Conservation (phyloP, 192 early-diverging fungal genomes). For the Funneliformis mosseae region DNA sequence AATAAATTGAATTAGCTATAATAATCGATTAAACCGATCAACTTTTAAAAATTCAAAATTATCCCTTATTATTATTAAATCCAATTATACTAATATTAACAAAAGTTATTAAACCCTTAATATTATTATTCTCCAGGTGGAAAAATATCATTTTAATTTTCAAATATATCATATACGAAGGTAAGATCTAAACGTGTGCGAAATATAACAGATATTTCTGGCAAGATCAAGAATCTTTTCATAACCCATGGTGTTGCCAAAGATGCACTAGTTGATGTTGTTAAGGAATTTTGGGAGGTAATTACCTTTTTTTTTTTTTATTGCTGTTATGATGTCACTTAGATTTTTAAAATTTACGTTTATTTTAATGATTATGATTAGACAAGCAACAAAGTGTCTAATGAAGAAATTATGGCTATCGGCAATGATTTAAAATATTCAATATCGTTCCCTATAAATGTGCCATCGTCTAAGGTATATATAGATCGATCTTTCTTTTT, state of each 20-base stretch:
- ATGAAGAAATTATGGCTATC: background rate
- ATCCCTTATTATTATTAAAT: too few relatives aligned
- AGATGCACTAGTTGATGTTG: slow-evolving; percentile 49
- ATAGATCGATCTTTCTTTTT: too few relatives aligned
- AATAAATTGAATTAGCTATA: too few relatives aligned
- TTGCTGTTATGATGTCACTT: background rate
- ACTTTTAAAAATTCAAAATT: too few relatives aligned
- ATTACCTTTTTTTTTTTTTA: background rate
- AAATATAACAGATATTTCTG: too few relatives aligned
- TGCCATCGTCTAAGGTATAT: slow-evolving; percentile 48
- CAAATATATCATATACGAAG: too few relatives aligned
- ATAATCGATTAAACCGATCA: too few relatives aligned
- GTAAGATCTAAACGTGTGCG: too few relatives aligned
- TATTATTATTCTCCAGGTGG: too few relatives aligned
- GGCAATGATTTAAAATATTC: slow-evolving; percentile 20
- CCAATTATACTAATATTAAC: too few relatives aligned
- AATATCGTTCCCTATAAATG: slow-evolving; percentile 48
- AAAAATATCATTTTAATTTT: too few relatives aligned
- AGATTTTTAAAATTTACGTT: background rate
- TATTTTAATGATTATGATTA: background rate
- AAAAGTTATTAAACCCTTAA: too few relatives aligned
- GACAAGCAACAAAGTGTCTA: background rate
- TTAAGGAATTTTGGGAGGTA: slow-evolving; percentile 61
- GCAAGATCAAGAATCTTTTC: slow-evolving; percentile 51
- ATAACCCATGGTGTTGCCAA: slow-evolving; percentile 53